Evolutionary conservation across 257 asterid species (phyloP).

Genomic region (Solanum appendiculatum): DNA sequence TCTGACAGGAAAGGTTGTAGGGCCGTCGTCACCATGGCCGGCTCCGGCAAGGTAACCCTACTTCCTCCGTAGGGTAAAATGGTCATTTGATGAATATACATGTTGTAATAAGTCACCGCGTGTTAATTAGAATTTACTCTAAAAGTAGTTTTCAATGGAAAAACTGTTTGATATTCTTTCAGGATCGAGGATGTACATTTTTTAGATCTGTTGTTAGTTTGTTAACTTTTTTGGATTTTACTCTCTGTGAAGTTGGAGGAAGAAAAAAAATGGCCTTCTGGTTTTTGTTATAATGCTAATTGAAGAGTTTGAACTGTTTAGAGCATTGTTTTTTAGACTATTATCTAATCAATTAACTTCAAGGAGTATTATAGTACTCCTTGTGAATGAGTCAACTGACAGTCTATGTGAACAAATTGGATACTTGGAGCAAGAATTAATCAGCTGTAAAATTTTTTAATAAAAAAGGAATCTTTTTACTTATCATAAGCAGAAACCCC

Average conservation of each 20-base stretch:
- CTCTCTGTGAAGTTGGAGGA: neutral
- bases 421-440: neutral
- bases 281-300: neutral
- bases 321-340: neutral
- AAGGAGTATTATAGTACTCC: no score
- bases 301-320: neutral
- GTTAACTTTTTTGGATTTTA: neutral
- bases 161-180: neutral
- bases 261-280: neutral
- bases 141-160: neutral
- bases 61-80: neutral
- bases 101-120: neutral
- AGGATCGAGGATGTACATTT: neutral
- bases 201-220: neutral
- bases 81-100: neutral
- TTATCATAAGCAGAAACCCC: neutral
- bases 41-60: slow-evolving; percentile 73
- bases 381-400: neutral
- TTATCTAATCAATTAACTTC: neutral
- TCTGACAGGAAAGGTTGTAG: slow-evolving; percentile 43
- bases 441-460: neutral
- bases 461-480: neutral
- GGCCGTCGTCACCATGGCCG: slow-evolving; percentile 80
- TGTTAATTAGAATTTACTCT: neutral
- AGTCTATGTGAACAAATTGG: neutral